Conservation (phyloP, 164 flowering plant genomes). For the Houttuynia cordata region DNA sequence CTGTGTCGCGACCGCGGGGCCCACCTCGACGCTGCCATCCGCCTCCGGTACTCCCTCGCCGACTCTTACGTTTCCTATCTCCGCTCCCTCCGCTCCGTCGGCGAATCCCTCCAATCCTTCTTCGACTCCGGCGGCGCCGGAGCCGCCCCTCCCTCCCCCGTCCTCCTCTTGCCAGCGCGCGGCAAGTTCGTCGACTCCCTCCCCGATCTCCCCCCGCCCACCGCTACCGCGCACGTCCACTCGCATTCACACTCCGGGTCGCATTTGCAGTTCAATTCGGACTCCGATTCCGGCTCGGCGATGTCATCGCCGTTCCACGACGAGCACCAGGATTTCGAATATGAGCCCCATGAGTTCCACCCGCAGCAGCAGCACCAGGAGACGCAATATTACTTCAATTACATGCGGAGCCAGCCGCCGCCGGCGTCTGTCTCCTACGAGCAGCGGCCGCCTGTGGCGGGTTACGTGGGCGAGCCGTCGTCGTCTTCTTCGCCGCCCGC, state of each 20-base stretch:
- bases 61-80: slow-evolving; percentile 29
- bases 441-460: slow-evolving; percentile 46
- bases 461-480: slow-evolving; percentile 37
- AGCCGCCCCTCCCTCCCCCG: slow-evolving; percentile 8
- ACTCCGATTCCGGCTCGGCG: slow-evolving; percentile 23
- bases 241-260: slow-evolving; percentile 25
- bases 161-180: slow-evolving; percentile 9
- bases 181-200: slow-evolving; percentile 9
- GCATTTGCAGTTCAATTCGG: slow-evolving; percentile 20
- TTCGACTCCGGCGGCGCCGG: slow-evolving; percentile 11
- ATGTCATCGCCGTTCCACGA: slow-evolving; percentile 25
- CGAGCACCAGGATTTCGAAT: slow-evolving; percentile 4
- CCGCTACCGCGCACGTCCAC: slow-evolving; percentile 3
- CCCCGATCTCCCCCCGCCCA: background rate
- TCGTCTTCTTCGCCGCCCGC: slow-evolving; percentile 28
- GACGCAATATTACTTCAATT: slow-evolving; percentile 34
- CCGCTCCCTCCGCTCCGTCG: slow-evolving; percentile 22
- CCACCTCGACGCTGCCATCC: slow-evolving; percentile 31
- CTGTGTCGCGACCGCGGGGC: slow-evolving; percentile 45
- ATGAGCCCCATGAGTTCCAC: slow-evolving; percentile 6
- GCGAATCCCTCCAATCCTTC: slow-evolving; percentile 22
- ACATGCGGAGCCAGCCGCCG: slow-evolving; percentile 46
- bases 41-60: slow-evolving; percentile 24
- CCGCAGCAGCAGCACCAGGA: background rate
- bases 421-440: slow-evolving; percentile 40